Evolutionary conservation across 305 asterid genomes (phyloP), one percentile per base, ranked within the genome.

Genomic region (Fraxinus greggii): DNA sequence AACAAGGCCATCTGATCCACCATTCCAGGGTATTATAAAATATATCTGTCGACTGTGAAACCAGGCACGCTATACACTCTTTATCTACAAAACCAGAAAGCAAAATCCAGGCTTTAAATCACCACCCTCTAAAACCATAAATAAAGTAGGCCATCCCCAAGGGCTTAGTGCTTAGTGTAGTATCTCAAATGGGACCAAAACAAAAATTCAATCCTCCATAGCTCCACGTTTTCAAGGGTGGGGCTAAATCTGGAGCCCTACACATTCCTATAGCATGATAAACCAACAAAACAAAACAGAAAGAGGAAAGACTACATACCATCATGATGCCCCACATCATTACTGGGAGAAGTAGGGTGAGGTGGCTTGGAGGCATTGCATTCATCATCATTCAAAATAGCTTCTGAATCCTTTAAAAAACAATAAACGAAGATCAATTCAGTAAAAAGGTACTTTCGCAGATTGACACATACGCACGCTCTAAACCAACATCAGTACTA

Each of bases 351-450:
- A 48, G 80, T 24, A 56, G 84, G 35, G 59, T 70, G 56, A 54
- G 24, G 56, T n/a, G 78, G 61, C 75, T 79, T 77, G 1, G 78
- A 31, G 69, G 80, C 85, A 81, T 87, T 88, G 81, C 61, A 67
- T 84, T 87, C 93, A 77, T 84, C 90, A 65, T 83, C 88, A 79
- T 36, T 86, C 81, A 45, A 83, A 86, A 77, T 84, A 82, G 81
- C 88, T 84, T 83, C 91, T 29, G 83, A 73, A 81, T 79, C 89
- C 96, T 90, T 85, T 59, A n/a, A 78, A 40, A 42, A 76, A n/a
- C 33, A 80, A 2, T 15, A 78, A 77, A 85, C 21, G 29, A 76
- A 29, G 59, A 72, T 45, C 67, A n/a, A 48, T 76, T 83, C 79
- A 33, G 35, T 72, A 82, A 82, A 54, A 65, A 38, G 76, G 32